These are phyloP conservation scores for Aegilops longissima DNA, from an alignment of 176 grass and related monocot genomes.

Conservation along the genomic window DNA sequence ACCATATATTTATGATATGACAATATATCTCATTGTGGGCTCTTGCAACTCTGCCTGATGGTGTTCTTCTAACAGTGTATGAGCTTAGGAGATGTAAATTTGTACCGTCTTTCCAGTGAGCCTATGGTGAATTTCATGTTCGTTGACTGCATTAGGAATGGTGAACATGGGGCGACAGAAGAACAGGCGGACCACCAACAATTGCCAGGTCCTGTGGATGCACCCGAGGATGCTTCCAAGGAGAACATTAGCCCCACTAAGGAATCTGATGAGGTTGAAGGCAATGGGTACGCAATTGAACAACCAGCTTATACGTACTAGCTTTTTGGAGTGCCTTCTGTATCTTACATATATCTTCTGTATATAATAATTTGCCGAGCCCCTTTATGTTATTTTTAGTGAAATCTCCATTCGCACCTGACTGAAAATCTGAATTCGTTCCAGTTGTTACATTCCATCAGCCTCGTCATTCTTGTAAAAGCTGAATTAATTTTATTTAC, in stretches of 20 bases:
- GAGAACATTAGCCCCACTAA: constrained; percentile 38
- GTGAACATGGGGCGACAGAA: background rate
- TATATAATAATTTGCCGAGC: background rate
- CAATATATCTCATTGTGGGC: too few relatives aligned
- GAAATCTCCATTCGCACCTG: background rate
- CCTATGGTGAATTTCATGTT: too few relatives aligned
- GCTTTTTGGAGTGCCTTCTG: background rate
- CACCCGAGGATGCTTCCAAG: constrained; percentile 38
- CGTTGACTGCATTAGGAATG: constrained; percentile 24
- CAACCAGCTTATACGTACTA: background rate
- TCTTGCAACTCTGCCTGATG: too few relatives aligned
- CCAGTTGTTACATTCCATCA: background rate
- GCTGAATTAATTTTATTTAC: background rate
- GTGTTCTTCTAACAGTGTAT: too few relatives aligned
- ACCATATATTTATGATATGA: too few relatives aligned
- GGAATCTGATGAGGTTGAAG: constrained; percentile 47
- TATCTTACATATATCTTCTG: background rate
- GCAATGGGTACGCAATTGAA: constrained; percentile 44
- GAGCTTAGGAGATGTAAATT: too few relatives aligned
- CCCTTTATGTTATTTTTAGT: background rate
- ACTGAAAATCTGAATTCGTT: background rate
- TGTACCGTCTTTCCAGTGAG: too few relatives aligned
- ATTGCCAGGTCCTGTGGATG: constrained; percentile 46
- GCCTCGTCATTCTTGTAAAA: background rate
- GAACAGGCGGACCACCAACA: background rate